Conservation (phyloP, 495 filamentous ascomycete species). For the Aspergillus nanangensis region DNA sequence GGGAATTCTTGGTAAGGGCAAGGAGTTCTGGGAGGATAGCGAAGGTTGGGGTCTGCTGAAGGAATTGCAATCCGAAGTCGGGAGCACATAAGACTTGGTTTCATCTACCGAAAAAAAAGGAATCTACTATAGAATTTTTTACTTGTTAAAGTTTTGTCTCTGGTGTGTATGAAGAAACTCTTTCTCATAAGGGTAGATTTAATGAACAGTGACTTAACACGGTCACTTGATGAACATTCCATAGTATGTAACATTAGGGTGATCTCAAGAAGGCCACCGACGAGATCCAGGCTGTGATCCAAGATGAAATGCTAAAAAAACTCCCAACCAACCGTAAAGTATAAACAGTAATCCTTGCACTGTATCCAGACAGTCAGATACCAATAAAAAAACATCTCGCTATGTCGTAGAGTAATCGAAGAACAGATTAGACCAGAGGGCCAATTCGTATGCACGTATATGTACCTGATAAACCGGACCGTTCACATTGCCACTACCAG, state of each 20-base stretch:
- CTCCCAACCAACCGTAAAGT: no score
- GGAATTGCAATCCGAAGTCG: slow-evolving; percentile 39
- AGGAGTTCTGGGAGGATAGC: slow-evolving; percentile 75
- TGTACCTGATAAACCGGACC: not conserved
- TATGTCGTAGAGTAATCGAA: not conserved
- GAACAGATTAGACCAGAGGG: not conserved
- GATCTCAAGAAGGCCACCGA: no score
- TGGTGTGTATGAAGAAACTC: no score
- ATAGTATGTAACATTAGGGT: no score
- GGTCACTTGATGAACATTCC: no score
- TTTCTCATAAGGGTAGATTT: no score
- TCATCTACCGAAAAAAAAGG: not conserved
- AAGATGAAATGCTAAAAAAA: no score
- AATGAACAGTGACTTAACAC: no score
- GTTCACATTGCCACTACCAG: slow-evolving; percentile 25
- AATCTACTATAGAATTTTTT: no score
- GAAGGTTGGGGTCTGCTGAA: slow-evolving; percentile 64
- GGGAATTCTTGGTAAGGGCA: slow-evolving; percentile 76
- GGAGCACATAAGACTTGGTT: slow-evolving; percentile 9
- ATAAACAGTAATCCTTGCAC: no score
- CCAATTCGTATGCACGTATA: not conserved
- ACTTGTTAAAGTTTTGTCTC: no score
- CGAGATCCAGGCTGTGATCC: no score
- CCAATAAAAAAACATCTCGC: not conserved
- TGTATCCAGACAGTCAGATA: not conserved